Base-by-base conservation (phyloP, 1,284 basidiomycete genomes). In the Boletus coffeatus region DNA sequence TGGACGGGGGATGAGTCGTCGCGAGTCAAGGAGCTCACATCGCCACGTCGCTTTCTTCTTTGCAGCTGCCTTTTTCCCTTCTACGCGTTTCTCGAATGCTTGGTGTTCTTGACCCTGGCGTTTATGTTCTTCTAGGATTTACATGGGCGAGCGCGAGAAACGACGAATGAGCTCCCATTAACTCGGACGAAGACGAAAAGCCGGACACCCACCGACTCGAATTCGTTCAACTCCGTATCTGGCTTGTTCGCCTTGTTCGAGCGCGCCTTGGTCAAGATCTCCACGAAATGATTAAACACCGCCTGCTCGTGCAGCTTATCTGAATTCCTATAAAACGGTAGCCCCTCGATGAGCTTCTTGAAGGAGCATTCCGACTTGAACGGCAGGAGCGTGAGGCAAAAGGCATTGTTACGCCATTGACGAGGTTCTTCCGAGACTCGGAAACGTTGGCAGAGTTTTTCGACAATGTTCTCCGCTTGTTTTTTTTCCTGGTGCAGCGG, bases 321-420 rank as follows among this genome's bases (percentile, higher is more conserved):
- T 25, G 25, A 25, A 25, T 25, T 25, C 65, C 94, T 90, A 72
- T 99, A 98, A 77, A 88, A 90, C 56, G 88, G 90, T 56, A 97
- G 74, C 0, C 93, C 94, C 66, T 98, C 96, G 69, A 96, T 93
- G 65, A 99, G 85, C 76, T 96, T 98, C 85, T 97, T 98, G 73
- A 98, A 85, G 0, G 94, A 95, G 18, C 93, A 85, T 69, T 99
- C 96, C 2, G 93, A 96, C 76, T 98, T 98, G 89, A 94, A 99
- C 0, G 95, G 96, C 34, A 99, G 81, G 3, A 98, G 78, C 0
- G 94, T 95, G 3, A 99, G 79, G 75, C 97, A 99, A 78, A 90
- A 98, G 0, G 96, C 93, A 66, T 99, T 96, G 71, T 99, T 96
- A 41, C 94, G 86, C 96, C 97, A 99, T 75, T 98, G 96, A 29